Conservation (phyloP, 2,329 filamentous ascomycete species). For the Pseudodiploospora longispora region DNA sequence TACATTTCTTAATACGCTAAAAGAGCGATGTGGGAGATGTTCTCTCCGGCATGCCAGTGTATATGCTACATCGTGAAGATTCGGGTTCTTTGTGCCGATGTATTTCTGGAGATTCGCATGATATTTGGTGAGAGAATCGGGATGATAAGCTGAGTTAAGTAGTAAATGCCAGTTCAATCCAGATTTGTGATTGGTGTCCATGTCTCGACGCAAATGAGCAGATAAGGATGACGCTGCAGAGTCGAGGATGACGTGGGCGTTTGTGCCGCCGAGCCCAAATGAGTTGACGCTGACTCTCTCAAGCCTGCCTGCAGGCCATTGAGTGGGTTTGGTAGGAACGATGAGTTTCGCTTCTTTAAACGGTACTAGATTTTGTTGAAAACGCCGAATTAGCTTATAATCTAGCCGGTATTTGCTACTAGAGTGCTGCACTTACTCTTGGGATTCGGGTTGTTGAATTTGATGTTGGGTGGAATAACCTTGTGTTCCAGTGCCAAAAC, state of each 20-base stretch:
- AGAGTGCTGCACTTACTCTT: neutral
- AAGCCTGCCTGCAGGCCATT: conserved; percentile 9
- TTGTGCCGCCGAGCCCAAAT: conserved; percentile 16
- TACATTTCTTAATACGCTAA: neutral
- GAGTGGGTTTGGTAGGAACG: conserved; percentile 11
- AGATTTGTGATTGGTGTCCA: conserved; percentile 1
- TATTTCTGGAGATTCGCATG: neutral
- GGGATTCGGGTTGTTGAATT: neutral
- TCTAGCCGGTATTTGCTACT: neutral
- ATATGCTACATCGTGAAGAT: conserved; percentile 1
- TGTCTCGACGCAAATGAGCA: no score
- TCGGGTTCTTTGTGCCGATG: conserved; percentile 1
- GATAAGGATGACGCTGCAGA: neutral
- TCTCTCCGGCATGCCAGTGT: neutral
- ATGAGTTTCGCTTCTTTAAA: conserved; percentile 4
- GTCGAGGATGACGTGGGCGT: conserved; percentile 16
- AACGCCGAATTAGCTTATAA: no score
- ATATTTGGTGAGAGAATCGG: neutral
- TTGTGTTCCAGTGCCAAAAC: conserved; percentile 31
- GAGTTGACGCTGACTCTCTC: conserved; percentile 15
- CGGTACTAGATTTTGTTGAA: no score
- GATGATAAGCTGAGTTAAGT: conserved; percentile 1
- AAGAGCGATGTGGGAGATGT: neutral
- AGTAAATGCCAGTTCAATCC: conserved; percentile 4
- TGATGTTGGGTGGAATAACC: conserved; percentile 6